Evolutionary conservation across 1,284 basidiomycete genomes (phyloP), one percentile per base, ranked within the genome.

Genomic region (Psilocybe mexicana): DNA sequence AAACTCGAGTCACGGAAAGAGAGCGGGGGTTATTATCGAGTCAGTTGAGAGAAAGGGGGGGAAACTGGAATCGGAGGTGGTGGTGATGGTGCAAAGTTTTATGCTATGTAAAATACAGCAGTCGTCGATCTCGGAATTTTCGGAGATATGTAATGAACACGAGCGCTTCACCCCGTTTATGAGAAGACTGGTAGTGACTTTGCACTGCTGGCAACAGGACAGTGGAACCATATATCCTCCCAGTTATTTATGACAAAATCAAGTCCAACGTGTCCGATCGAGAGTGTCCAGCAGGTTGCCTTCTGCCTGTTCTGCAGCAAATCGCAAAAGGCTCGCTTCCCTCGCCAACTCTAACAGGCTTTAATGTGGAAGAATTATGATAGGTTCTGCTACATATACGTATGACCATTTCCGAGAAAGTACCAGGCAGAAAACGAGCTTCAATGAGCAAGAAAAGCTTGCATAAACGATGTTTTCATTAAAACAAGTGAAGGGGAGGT

Each of bases 251-350:
- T 14, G 44, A 28, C 8, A n/a, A 14, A 26, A 46, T 33, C 8
- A 28, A 14, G 24, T 28, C 12, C 24, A 28, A 14, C 12, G 26
- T 35, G 38, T 40, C 38, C 24, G 33, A 59, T 52, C 47, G 48
- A 55, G 44, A 59, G 51, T 23, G 43, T 51, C 35, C 46, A 52
- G 23, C 30, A n/a, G 18, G 18, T 18, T 18, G 18, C 18, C 28
- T 38, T 26, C 23, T 10, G 28, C 23, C 2, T 42, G 45, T 12
- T 43, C 26, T n/a, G 47, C 14, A 8, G 10, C 56, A 55, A 57
- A 43, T 55, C 53, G 55, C 60, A 48, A 55, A 58, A 61, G 57
- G 35, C 25, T 45, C 49, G 35, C 35, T 7, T 7, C 35, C 35
- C 12, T 36, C 18, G 18, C 18, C 18, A 18, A 18, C 18, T 18